Evolutionary conservation across 805 yeast genomes (phyloP).

Genomic region (Cyberlindnera subsufficiens): DNA sequence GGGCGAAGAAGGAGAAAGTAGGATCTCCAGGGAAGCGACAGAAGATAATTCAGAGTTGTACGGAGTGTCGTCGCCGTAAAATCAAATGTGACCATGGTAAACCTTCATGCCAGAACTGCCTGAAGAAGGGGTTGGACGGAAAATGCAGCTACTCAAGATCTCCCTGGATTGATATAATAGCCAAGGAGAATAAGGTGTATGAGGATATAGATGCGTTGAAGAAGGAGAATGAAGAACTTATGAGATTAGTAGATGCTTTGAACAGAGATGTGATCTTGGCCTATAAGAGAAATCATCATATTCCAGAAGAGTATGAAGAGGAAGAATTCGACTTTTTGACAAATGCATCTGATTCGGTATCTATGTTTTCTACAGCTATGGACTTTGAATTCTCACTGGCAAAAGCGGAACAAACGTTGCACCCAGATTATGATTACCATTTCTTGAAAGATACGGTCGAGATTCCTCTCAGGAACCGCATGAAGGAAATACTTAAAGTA

Average conservation of each 20-base stretch:
- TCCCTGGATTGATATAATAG: slow-evolving; percentile 19
- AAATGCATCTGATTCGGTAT: too few relatives aligned
- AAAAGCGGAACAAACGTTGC: background rate
- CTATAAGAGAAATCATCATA: slow-evolving; percentile 10
- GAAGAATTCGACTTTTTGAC: background rate
- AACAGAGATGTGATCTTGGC: slow-evolving; percentile 10
- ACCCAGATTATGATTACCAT: slow-evolving; percentile 10
- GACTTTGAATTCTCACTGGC: too few relatives aligned
- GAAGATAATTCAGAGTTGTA: slow-evolving; percentile 15
- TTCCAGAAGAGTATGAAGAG: background rate
- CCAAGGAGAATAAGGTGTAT: slow-evolving; percentile 16
- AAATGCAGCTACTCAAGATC: slow-evolving; percentile 14
- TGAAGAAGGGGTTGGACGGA: slow-evolving; percentile 9
- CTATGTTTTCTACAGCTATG: too few relatives aligned
- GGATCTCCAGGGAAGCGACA: slow-evolving; percentile 8
- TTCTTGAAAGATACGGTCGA: slow-evolving; percentile 15
- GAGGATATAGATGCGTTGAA: slow-evolving; percentile 17
- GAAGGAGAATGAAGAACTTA: slow-evolving; percentile 15
- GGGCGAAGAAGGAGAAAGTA: background rate
- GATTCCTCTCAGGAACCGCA: slow-evolving; percentile 11
- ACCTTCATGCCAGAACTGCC: slow-evolving; percentile 16
- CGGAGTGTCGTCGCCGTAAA: slow-evolving; percentile 19
- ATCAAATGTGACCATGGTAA: slow-evolving; percentile 19
- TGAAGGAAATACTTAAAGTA: slow-evolving; percentile 6
- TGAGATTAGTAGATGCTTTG: slow-evolving; percentile 9